These are phyloP conservation scores for Ploettnerulaceae sp. DNA, from an alignment of 2,329 filamentous ascomycete species.

Conservation along the genomic window DNA sequence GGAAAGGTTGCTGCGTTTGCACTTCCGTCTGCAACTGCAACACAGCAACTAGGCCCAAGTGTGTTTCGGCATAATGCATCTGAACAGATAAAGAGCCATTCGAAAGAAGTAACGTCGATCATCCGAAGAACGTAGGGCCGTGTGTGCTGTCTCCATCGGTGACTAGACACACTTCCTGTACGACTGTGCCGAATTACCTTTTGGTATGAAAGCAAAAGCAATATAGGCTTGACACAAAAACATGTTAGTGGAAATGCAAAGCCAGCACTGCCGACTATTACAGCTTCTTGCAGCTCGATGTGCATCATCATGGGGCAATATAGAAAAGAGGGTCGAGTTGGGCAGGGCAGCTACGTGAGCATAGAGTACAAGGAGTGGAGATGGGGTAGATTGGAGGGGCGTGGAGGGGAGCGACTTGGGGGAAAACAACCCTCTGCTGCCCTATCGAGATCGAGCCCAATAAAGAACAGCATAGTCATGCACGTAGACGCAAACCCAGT, in stretches of 20 bases:
- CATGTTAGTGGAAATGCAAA: slow-evolving; percentile 30
- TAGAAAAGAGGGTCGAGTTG: slow-evolving; percentile 24
- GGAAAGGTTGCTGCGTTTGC: slow-evolving; percentile 31
- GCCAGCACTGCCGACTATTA: slow-evolving; percentile 30
- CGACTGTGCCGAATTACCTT: slow-evolving; percentile 28
- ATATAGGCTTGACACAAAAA: slow-evolving; percentile 28
- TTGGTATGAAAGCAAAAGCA: too few species aligned
- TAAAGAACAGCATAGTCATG: slow-evolving; percentile 22
- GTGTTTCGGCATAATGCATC: slow-evolving; percentile 35
- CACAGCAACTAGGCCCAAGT: slow-evolving; percentile 31
- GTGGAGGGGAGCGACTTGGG: slow-evolving; percentile 2
- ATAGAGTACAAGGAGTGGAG: slow-evolving; percentile 16
- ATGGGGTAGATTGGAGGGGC: slow-evolving; percentile 23
- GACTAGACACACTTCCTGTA: slow-evolving; percentile 31
- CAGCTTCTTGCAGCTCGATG: slow-evolving; percentile 25
- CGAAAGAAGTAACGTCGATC: slow-evolving; percentile 34
- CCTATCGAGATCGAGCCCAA: slow-evolving; percentile 23
- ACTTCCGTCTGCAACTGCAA: slow-evolving; percentile 29
- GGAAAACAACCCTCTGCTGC: slow-evolving; percentile 4
- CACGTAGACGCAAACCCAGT: slow-evolving; percentile 21
- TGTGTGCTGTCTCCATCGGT: slow-evolving; percentile 34
- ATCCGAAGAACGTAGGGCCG: slow-evolving; percentile 28
- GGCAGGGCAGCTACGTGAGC: slow-evolving; percentile 24
- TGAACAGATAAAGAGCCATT: slow-evolving; percentile 27
- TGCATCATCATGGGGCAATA: slow-evolving; percentile 26